Evolutionary conservation across 306 rosid genomes (phyloP), one percentile per base, ranked within the genome.

Genomic region (Rosa multiflora): DNA sequence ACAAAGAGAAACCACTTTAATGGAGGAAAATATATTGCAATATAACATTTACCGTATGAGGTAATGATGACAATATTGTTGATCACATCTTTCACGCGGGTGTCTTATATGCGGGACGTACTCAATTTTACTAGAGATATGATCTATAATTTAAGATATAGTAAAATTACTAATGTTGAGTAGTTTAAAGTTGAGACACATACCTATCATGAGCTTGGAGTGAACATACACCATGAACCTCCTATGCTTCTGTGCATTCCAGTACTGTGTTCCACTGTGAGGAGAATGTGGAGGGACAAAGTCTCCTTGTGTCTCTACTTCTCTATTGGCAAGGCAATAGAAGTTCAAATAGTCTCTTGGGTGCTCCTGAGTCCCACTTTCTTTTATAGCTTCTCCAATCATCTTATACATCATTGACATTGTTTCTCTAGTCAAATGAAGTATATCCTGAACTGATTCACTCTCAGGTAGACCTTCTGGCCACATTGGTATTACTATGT

Each of bases 141-240:
- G 1, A 5, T 20, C 14, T 3, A 52, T 18, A 52, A 17, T 52
- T 14, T 58, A 58, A 10, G 20, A 12, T 20, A 20, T 7, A 3
- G 35, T 32, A 32, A 32, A 0, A 1, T 32, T 2, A 2, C 37
- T 32, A 32, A 2, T 32, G 37, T 32, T 32, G 26, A 18, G 15
- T 39, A 73, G 42, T 17, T 67, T 44, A 55, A 18, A 20, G 13
- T 21, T 6, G 46, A 49, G 20, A 15, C 1, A 46, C 85, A 44
- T 95, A 95, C 99, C 99, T 88, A 95, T 93, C 93, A 95, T 91
- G 83, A 95, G 85, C 89, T 95, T 95, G 82, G 99, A 93, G 83
- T 95, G 98, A 56, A 95, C 99, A 86, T 95, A 95, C 58, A 95
- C 87, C 97, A 93, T 93, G 87, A 95, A 93, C 87, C 99, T 93